These are phyloP conservation scores for Candida corydali DNA, from an alignment of 805 yeast genomes.

Conservation along the genomic window DNA sequence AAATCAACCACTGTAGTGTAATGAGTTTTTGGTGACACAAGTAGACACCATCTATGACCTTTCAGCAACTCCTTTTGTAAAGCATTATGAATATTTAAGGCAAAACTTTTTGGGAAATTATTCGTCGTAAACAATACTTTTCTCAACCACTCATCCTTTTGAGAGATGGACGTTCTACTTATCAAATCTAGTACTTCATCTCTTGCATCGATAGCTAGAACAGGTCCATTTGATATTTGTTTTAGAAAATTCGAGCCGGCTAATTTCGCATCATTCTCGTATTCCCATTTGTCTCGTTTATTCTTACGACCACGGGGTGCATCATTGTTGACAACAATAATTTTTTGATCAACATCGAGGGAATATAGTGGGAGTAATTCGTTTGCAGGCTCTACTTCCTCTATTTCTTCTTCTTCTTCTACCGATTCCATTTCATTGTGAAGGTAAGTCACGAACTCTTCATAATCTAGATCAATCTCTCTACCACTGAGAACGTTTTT, in stretches of 20 bases:
- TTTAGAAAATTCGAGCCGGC: constrained; percentile 54
- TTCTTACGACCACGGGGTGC: constrained; percentile 79
- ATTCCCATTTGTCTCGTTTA: constrained; percentile 70
- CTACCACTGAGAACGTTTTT: constrained; percentile 54
- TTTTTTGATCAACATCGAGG: constrained; percentile 47
- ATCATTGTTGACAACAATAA: constrained; percentile 68
- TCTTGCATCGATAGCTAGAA: constrained; percentile 71
- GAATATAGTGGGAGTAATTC: constrained; percentile 22
- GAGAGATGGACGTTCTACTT: constrained; percentile 65
- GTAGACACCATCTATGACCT: constrained; percentile 70
- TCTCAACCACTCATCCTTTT: constrained; percentile 77
- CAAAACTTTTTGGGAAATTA: constrained; percentile 80
- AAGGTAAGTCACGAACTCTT: constrained; percentile 50
- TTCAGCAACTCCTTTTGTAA: constrained; percentile 68
- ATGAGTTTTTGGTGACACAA: constrained; percentile 76
- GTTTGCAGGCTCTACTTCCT: background rate
- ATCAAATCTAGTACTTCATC: constrained; percentile 87
- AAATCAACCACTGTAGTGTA: constrained; percentile 54
- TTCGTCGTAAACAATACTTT: constrained; percentile 74
- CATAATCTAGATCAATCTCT: constrained; percentile 71
- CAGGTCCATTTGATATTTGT: constrained; percentile 61
- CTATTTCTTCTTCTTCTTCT: constrained; percentile 12
- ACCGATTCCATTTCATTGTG: constrained; percentile 15
- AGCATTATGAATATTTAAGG: constrained; percentile 66
- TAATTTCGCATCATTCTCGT: constrained; percentile 67